Conservation (phyloP, 2,329 filamentous ascomycete species). For the Geosmithia morbida region DNA sequence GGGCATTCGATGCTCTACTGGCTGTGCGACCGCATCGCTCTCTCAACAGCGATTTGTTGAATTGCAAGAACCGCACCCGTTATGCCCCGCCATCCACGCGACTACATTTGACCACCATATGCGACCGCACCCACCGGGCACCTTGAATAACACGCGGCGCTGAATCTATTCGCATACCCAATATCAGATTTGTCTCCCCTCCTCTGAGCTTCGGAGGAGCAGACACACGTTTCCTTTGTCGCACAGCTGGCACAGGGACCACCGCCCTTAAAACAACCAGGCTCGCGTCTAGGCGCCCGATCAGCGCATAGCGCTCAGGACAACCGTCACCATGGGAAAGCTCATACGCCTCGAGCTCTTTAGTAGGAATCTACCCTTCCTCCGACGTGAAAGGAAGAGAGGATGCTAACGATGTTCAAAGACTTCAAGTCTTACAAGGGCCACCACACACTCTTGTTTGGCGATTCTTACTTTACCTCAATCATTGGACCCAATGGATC, state of each 20-base stretch:
- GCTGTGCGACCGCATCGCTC: neutral
- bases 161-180: neutral
- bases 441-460: conserved; percentile 85
- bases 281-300: neutral
- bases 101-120: neutral
- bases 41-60: neutral
- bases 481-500: conserved; percentile 99
- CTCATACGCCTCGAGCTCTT: conserved; percentile 88
- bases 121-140: neutral
- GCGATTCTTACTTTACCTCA: conserved; percentile 97
- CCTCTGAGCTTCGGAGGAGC: neutral
- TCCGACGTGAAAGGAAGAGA: neutral
- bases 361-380: conserved; percentile 41
- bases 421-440: conserved; percentile 99
- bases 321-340: conserved; percentile 65
- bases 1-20: neutral
- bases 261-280: neutral
- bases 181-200: neutral
- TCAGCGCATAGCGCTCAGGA: neutral
- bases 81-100: neutral
- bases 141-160: neutral
- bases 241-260: neutral
- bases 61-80: neutral
- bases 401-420: conserved; percentile 17
- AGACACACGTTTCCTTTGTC: neutral